phyloP scores from a whole-genome alignment of 805 yeast species.

The Vanderwaltozyma polyspora region DNA sequence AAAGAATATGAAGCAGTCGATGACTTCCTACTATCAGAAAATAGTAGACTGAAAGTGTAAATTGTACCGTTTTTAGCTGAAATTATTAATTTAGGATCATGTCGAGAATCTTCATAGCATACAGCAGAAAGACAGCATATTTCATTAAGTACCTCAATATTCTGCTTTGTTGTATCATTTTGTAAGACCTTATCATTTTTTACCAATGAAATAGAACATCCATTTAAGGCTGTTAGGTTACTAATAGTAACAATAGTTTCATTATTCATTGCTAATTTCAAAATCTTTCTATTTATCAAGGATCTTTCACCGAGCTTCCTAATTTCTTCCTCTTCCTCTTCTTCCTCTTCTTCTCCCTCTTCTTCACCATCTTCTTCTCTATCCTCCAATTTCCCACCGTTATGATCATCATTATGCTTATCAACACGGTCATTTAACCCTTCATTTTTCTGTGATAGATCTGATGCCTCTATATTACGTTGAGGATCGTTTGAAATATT shows the following conservation, averaged over 20 bases:
- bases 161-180: not conserved
- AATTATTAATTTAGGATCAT: too few relatives aligned
- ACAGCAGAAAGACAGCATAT: slow-evolving; percentile 11
- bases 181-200: not conserved
- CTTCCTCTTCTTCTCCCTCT: slow-evolving; percentile 2
- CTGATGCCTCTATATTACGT: not conserved
- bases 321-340: slow-evolving; percentile 9
- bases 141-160: slow-evolving; percentile 3
- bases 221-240: not conserved
- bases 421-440: not conserved
- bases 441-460: not conserved
- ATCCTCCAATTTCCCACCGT: not conserved
- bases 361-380: not conserved
- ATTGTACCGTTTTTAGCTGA: slow-evolving; percentile 27
- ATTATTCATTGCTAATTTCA: not conserved
- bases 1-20: slow-evolving; percentile 24
- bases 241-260: not conserved
- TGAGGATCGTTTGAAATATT: not conserved
- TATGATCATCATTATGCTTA: not conserved
- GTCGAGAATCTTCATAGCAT: too few relatives aligned
- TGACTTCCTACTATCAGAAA: slow-evolving; percentile 17
- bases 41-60: slow-evolving; percentile 10
- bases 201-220: slow-evolving; percentile 1
- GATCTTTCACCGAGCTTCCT: not conserved
- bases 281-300: not conserved